These are phyloP conservation scores for Trypanosoma congolense DNA, from an alignment of 208 protist genomes.

Conservation along the genomic window DNA sequence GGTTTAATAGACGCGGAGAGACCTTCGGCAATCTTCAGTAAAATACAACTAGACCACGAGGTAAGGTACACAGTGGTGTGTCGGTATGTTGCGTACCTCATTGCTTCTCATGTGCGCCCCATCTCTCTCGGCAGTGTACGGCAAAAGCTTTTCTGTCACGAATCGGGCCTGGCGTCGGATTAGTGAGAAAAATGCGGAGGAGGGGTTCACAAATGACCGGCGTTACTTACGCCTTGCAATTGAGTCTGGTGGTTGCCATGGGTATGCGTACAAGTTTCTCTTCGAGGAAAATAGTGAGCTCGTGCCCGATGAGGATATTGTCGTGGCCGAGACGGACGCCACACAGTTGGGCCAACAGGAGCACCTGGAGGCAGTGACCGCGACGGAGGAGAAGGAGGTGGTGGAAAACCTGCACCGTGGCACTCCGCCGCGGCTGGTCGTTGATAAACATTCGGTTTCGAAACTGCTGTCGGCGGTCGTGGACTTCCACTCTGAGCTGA, in stretches of 20 bases:
- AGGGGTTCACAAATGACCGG: conserved; percentile 67
- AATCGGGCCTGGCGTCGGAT: conserved; percentile 70
- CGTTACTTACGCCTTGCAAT: conserved; percentile 78
- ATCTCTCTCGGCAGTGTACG: conserved; percentile 52
- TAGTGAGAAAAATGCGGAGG: conserved; percentile 61
- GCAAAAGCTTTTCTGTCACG: conserved; percentile 67
- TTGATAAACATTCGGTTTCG: conserved; percentile 61
- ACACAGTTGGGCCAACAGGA: neutral
- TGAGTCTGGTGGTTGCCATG: conserved; percentile 86
- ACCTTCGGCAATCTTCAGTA: no score
- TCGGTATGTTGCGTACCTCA: conserved; percentile 21
- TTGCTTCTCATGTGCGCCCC: conserved; percentile 13
- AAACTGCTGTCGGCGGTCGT: conserved; percentile 74
- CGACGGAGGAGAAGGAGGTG: neutral
- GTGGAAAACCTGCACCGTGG: conserved; percentile 22
- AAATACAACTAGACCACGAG: no score
- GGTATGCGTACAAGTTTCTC: conserved; percentile 85
- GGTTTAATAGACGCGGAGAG: no score
- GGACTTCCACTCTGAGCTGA: conserved; percentile 87
- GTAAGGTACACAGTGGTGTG: no score
- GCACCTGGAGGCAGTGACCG: neutral
- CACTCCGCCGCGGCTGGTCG: conserved; percentile 50
- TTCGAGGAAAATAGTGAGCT: conserved; percentile 49
- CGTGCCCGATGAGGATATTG: conserved; percentile 60
- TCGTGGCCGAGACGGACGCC: conserved; percentile 56